Base-by-base conservation (phyloP, 2,329 filamentous ascomycete genomes). In the Xylariaceae sp. region DNA sequence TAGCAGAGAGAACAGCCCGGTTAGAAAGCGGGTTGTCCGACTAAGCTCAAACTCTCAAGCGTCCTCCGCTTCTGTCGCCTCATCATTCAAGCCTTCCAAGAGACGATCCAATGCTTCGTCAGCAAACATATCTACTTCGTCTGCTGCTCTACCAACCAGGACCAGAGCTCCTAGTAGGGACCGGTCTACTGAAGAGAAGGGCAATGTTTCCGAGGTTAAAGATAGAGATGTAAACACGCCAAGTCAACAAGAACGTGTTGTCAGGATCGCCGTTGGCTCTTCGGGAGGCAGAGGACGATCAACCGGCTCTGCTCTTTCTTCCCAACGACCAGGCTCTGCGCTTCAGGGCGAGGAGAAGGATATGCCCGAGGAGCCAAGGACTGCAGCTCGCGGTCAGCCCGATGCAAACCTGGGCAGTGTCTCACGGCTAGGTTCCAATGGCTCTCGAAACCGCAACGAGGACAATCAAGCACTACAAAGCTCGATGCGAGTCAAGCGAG, bases 401-500 rank as follows among this genome's bases (percentile, higher is more conserved):
- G 71, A 75, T 42, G 61, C 71, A 17, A 74, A 71, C 53, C 71
- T 77, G 42, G 76, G 76, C 35, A 83, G 78, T 58, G 74, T 76
- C 47, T 78, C 78, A 43, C 74, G 77, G 61, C 74, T 78, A 53
- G 65, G 72, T 35, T 73, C 79, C 3, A 78, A 77, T 2, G 69
- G 74, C 39, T 72, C 73, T 33, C 73, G 75, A 44, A 73, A 68
- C 14, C 74, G 77, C 33, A 74, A 76, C 44, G 82, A 82, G 2
- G 86, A 90, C 19, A 83, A 87, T 32, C 70, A 72, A 32, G 84
- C 81, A 12, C 71, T 82, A 1, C 87, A 89, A 52, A 85, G 85
- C 59, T 90, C 89, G 0, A 81, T 90, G 75, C 81, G 89, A 5
- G 75, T 91, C 51, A 92, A 91, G 69, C 77, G 88, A 53, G 81